Conservation (phyloP, 192 early-diverging fungal genomes). For the Chytriomyces hyalinus region DNA sequence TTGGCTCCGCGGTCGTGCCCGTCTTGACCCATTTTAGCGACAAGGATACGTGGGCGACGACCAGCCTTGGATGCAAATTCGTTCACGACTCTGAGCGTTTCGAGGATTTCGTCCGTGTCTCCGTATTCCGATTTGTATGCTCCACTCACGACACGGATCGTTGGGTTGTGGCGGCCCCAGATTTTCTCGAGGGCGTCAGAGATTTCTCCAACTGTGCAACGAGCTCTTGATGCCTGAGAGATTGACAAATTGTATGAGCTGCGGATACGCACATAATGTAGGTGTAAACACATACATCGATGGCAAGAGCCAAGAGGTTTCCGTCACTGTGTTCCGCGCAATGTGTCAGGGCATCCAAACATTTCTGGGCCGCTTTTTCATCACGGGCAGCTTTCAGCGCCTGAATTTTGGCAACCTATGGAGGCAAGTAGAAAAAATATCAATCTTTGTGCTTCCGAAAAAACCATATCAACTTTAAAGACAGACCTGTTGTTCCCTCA, state of each 20-base stretch:
- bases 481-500: constrained; percentile 61
- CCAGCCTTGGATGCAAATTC: constrained; percentile 74
- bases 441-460: not conserved
- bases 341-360: constrained; percentile 70
- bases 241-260: not conserved
- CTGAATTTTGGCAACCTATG: constrained; percentile 69
- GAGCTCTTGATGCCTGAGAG: constrained; percentile 67
- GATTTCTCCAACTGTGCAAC: constrained; percentile 88
- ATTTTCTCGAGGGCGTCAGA: constrained; percentile 79
- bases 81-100: constrained; percentile 68
- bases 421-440: constrained; percentile 9
- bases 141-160: constrained; percentile 80
- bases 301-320: constrained; percentile 76
- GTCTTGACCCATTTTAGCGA: constrained; percentile 94
- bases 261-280: not conserved
- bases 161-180: constrained; percentile 82
- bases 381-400: constrained; percentile 63
- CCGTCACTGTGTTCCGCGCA: constrained; percentile 68
- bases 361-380: constrained; percentile 45
- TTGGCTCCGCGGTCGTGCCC: constrained; percentile 94
- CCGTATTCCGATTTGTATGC: constrained; percentile 87
- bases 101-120: constrained; percentile 64
- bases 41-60: constrained; percentile 85
- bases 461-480: constrained; percentile 4
- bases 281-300: constrained; percentile 53